Base-by-base conservation (phyloP, 805 yeast genomes). In the Schwanniomyces sp. region DNA sequence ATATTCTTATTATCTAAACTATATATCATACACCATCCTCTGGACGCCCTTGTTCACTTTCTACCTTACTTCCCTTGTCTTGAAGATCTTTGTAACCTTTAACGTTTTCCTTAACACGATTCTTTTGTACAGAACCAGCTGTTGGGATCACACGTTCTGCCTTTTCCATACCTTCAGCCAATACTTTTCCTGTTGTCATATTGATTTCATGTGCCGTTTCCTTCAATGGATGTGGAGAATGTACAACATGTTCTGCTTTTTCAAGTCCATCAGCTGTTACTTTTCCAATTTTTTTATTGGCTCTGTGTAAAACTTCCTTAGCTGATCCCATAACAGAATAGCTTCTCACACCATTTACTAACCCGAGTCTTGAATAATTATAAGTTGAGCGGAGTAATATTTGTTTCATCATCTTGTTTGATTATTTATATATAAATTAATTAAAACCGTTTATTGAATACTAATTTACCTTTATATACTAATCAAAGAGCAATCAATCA, bases 31-130 rank as follows among this genome's bases (percentile, higher is more conserved):
- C 7, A 7, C 68, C 78, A 54, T 75, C 79, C 36, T 74, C 79
- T 6, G 79, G 77, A 45, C 80, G 66, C 55, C 69, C 65, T 55
- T 75, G 79, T 56, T 74, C 78, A 34, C 57, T 50, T 52, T 74
- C 78, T 17, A 64, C 62, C 52, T 73, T 67, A 43, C 63, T 36
- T 11, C 79, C 79, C 55, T 73, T 75, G 47, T 74, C 76, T 56
- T 73, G 75, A 51, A 75, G 64, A 53, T 62, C 53, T 30, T 63
- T 47, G 58, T 74, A 74, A 11, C 78, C 78, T 30, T 59, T 47
- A 39, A 62, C 49, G 50, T 69, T 67, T 34, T 64, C 45, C 21
- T 50, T 53, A 1, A 66, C 70, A 46, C 59, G 61, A 24, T 45
- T 44, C 51, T 58, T 54, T 21, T 30, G 39, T 29, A 29, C 52